These are phyloP conservation scores for Solanum acaule DNA, from an alignment of 257 asterid genomes.

Conservation along the genomic window DNA sequence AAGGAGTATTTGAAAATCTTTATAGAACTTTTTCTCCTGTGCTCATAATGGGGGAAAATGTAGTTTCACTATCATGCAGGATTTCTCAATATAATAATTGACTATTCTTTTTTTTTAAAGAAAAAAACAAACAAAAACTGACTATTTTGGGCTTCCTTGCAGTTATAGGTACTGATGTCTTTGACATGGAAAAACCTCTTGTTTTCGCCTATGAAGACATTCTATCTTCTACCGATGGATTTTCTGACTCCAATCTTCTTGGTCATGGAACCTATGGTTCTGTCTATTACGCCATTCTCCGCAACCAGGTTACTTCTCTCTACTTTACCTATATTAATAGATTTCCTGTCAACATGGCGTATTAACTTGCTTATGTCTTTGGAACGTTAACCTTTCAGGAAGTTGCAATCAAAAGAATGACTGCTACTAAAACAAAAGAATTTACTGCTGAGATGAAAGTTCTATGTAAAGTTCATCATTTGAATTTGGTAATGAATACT, in stretches of 20 bases:
- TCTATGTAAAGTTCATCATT: slow-evolving; percentile 93
- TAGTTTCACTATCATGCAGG: not conserved
- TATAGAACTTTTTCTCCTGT: not conserved
- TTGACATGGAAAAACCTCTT: slow-evolving; percentile 87
- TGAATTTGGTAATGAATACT: slow-evolving; percentile 69
- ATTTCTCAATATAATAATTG: not conserved
- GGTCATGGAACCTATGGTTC: slow-evolving; percentile 96
- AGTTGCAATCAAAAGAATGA: slow-evolving; percentile 89
- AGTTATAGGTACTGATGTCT: slow-evolving; percentile 78
- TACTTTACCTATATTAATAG: not conserved
- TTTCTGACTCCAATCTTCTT: slow-evolving; percentile 80
- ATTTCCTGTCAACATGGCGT: not conserved
- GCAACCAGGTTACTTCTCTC: slow-evolving; percentile 57
- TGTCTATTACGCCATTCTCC: slow-evolving; percentile 75
- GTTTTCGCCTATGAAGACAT: slow-evolving; percentile 67
- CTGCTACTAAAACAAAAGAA: slow-evolving; percentile 81
- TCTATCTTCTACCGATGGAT: slow-evolving; percentile 62
- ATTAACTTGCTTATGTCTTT: slow-evolving; percentile 1
- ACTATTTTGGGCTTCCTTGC: slow-evolving; percentile 17
- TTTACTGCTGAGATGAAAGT: slow-evolving; percentile 93
- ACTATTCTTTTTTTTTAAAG: not conserved
- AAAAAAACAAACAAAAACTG: not conserved
- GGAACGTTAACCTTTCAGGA: slow-evolving; percentile 39
- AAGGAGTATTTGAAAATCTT: not conserved
- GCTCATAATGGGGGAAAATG: not conserved